Evolutionary conservation across 2,329 filamentous ascomycete species (phyloP).

Genomic region (Alternaria sp.): DNA sequence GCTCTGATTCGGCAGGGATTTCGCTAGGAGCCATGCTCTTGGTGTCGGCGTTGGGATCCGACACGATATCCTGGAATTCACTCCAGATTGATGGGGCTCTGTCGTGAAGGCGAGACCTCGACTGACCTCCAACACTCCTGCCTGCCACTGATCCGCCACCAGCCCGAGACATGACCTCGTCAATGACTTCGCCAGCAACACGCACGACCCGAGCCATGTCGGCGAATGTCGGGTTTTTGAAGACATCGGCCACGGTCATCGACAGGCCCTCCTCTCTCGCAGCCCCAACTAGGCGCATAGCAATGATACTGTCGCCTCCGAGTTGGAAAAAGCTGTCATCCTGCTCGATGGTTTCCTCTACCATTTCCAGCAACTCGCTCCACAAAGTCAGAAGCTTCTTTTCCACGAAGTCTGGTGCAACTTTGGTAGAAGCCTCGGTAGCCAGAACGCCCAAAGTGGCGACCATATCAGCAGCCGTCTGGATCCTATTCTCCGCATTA

Average conservation of each 20-base stretch:
- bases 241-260: constrained; percentile 48
- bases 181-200: constrained; percentile 46
- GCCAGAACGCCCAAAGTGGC: constrained; percentile 42
- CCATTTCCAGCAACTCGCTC: constrained; percentile 46
- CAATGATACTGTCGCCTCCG: constrained; percentile 46
- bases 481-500: constrained; percentile 41
- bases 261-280: constrained; percentile 45
- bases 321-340: constrained; percentile 48
- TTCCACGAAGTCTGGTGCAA: constrained; percentile 44
- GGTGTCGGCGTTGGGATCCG: constrained; percentile 33
- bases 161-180: constrained; percentile 46
- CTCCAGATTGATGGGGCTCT: constrained; percentile 37
- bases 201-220: constrained; percentile 47
- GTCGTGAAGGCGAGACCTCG: constrained; percentile 28
- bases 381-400: constrained; percentile 45
- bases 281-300: constrained; percentile 46
- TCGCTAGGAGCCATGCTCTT: constrained; percentile 17
- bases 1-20: constrained; percentile 20
- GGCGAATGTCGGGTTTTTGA: constrained; percentile 46
- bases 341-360: constrained; percentile 43
- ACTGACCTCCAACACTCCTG: constrained; percentile 27
- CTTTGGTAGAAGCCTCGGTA: constrained; percentile 38
- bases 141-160: constrained; percentile 30
- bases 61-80: constrained; percentile 44
- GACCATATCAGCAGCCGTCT: constrained; percentile 46